Percentiles rank a stretch among this genome's conserved stretches.
These are phyloP conservation scores for Dianthus caryophyllus DNA, from an alignment of 148 eudicot genomes.

Conservation along the genomic window DNA sequence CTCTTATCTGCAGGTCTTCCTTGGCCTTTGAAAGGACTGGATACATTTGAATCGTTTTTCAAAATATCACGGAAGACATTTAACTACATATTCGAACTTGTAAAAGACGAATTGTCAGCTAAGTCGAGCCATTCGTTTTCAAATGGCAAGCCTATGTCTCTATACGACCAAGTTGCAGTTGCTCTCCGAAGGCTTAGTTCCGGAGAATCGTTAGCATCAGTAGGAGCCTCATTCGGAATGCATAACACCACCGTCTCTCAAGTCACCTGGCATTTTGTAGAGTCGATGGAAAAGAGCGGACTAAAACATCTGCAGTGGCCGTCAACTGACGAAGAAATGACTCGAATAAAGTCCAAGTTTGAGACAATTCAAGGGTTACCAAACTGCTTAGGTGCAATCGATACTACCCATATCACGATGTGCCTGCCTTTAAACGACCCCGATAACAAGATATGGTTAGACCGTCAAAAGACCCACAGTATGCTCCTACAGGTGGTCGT, in stretches of 20 bases:
- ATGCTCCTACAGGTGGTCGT: conserved; percentile 88
- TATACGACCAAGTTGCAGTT: conserved; percentile 72
- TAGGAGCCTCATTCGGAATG: conserved; percentile 65
- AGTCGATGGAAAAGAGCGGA: conserved; percentile 70
- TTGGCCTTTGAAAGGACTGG: conserved; percentile 39
- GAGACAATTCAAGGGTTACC: conserved; percentile 71
- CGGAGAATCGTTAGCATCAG: conserved; percentile 61
- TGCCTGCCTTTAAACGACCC: conserved; percentile 50
- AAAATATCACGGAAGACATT: conserved; percentile 73
- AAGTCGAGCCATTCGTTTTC: conserved; percentile 51
- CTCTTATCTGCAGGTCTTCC: conserved; percentile 40
- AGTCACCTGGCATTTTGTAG: conserved; percentile 89
- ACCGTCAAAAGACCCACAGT: conserved; percentile 58
- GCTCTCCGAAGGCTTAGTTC: conserved; percentile 82
- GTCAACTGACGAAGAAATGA: conserved; percentile 44
- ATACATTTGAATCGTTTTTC: conserved; percentile 53
- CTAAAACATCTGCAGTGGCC: conserved; percentile 88
- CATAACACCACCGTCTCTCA: conserved; percentile 86
- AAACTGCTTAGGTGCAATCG: conserved; percentile 87
- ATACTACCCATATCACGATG: conserved; percentile 72
- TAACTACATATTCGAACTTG: conserved; percentile 76
- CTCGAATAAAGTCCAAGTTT: conserved; percentile 56
- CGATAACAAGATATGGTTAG: conserved; percentile 58
- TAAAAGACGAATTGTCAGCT: conserved; percentile 45
- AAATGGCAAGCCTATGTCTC: conserved; percentile 51